phyloP scores from a whole-genome alignment of 163 green algal genomes.

The Coccomyxa subellipsoidea region DNA sequence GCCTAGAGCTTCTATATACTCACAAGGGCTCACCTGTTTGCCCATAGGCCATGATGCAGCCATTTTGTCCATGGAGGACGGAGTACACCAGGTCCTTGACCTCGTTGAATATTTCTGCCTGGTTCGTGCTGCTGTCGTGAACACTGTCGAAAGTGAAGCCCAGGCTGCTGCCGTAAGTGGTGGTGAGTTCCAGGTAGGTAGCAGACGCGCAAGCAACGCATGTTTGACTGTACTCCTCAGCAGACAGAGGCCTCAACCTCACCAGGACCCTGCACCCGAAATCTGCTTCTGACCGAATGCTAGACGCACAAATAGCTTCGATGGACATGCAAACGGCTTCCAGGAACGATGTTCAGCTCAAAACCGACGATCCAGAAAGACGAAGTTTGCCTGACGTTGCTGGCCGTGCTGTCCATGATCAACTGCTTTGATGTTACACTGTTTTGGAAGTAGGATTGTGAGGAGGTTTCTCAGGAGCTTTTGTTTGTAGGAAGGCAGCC shows the following conservation, averaged over 20 bases:
- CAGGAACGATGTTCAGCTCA: too few species aligned
- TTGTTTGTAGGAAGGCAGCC: too few species aligned
- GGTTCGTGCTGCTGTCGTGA: not conserved
- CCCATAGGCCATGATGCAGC: slow-evolving; percentile 59
- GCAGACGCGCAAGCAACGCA: not conserved
- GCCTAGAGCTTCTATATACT: not conserved
- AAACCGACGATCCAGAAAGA: too few species aligned
- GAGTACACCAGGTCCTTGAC: slow-evolving; percentile 46
- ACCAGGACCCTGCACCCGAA: not conserved
- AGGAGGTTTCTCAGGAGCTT: too few species aligned
- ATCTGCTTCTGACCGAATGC: too few species aligned
- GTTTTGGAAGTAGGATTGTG: too few species aligned
- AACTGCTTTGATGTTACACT: too few species aligned
- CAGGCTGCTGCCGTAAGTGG: not conserved
- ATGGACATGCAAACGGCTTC: too few species aligned
- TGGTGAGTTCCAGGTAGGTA: not conserved
- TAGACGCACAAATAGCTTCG: too few species aligned
- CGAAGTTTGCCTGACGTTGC: too few species aligned
- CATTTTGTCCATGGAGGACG: slow-evolving; percentile 55
- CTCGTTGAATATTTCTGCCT: slow-evolving; percentile 23
- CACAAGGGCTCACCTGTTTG: not conserved
- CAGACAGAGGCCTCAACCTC: not conserved
- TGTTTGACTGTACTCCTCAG: not conserved
- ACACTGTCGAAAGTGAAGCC: slow-evolving; percentile 13
- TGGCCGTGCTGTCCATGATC: too few species aligned